Evolutionary conservation across 1,284 basidiomycete species (phyloP), one percentile per base, ranked within the genome.

Genomic region (Melanopsichium pennsylvanicum): DNA sequence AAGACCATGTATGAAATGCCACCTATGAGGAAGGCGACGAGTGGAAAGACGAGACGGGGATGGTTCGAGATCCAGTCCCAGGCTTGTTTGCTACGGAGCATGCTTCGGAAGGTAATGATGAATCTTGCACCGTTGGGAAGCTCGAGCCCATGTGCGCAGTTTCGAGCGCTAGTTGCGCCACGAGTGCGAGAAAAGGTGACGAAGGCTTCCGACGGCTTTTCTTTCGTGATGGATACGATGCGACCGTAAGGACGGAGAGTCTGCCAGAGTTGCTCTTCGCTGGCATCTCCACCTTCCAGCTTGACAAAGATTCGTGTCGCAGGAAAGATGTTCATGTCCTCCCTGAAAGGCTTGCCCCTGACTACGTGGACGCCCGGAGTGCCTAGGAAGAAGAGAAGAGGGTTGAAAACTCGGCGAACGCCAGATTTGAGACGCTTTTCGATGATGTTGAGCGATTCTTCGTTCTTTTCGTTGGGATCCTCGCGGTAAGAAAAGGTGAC

Each of bases 1-100:
- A 96, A 96, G 66, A 96, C 86, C 23, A 75, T 90, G 80, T 95
- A 96, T 23, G 90, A 92, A 41, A 97, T 78, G 2, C 89, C 89
- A 13, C 94, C 95, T 23, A 97, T 80, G 2, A 97, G 83, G 82
- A 97, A 95, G 37, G 93, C 87, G 1, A 94, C 59, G 11, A 96
- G 82, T 0, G 95, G 95, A 4, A 97, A 83, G 36, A 90, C 87
- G 54, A 97, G 90, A 66, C 87, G 87, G 0, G 95, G 95, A 83
- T 98, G 95, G 18, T 82, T 85, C 6, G 88, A 84, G 47, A 94
- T 84, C 90, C 93, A 98, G 75, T 90, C 88, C 36, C 90, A 85
- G 25, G 95, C 81, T 26, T 84, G 87, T 79, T 94, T 90, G 0
- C 87, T 87, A 76, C 90, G 88, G n/a, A 92, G 84, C 12, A 89